These are phyloP conservation scores for Solanum pennellii DNA, from an alignment of 257 asterid species.

Conservation along the genomic window DNA sequence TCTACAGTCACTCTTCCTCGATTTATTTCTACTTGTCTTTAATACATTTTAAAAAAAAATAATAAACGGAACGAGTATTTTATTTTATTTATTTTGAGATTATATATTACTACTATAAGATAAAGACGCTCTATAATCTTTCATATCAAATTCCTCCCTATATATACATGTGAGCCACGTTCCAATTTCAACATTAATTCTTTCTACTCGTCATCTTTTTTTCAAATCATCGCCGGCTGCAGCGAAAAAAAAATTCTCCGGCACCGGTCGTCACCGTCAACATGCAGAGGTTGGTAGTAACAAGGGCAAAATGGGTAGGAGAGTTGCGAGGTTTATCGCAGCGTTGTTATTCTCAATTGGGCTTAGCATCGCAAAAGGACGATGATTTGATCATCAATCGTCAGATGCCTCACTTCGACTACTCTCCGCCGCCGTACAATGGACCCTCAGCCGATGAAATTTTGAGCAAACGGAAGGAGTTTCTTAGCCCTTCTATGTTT, in stretches of 20 bases:
- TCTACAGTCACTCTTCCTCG: too few species aligned
- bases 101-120: too few species aligned
- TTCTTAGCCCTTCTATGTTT: slow-evolving; percentile 78
- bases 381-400: slow-evolving; percentile 13
- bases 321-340: not conserved
- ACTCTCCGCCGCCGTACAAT: slow-evolving; percentile 72
- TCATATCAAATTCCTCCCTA: not conserved
- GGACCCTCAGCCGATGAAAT: slow-evolving; percentile 75
- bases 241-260: not conserved
- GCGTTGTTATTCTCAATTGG: not conserved
- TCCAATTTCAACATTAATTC: not conserved
- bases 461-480: slow-evolving; percentile 46
- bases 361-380: not conserved
- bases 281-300: not conserved
- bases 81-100: not conserved
- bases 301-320: not conserved
- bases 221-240: not conserved
- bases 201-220: not conserved
- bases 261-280: not conserved
- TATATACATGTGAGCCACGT: not conserved
- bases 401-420: slow-evolving; percentile 77
- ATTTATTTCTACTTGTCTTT: too few species aligned
- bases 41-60: too few species aligned
- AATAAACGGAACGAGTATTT: not conserved
- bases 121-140: not conserved